A percentile compares a stretch with the other conserved stretches of the same genome.
Conservation (phyloP, 345 rosid species). For the Eucalyptus grandis region DNA sequence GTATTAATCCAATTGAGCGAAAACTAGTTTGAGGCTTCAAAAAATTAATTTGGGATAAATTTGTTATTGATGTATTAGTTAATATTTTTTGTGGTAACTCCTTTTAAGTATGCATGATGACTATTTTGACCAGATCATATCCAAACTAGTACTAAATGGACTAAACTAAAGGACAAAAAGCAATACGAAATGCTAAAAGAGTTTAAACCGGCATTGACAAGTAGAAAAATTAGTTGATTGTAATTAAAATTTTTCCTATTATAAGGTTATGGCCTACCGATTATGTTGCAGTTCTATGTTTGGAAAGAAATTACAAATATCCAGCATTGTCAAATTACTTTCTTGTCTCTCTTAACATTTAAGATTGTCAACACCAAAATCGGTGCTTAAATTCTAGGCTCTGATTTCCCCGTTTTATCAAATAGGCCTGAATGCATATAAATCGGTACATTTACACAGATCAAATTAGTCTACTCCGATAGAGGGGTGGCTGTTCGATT, state of each 20-base stretch:
- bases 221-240: background rate
- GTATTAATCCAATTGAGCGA: too few species aligned
- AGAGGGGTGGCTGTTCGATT: background rate
- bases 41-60: too few species aligned
- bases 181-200: too few species aligned
- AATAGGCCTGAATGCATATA: background rate
- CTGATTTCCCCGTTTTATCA: background rate
- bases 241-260: background rate
- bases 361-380: background rate
- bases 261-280: background rate
- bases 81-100: too few species aligned
- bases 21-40: too few species aligned
- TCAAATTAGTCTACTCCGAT: background rate
- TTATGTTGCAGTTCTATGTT: background rate
- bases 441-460: background rate
- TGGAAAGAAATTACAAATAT: background rate
- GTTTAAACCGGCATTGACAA: too few species aligned
- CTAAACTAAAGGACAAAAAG: too few species aligned
- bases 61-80: too few species aligned
- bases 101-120: background rate
- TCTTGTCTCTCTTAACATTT: background rate
- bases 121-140: too few species aligned
- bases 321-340: background rate
- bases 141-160: too few species aligned
- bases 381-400: background rate